Conservation (phyloP, 1,284 basidiomycete species). For the Tilletia walkeri region DNA sequence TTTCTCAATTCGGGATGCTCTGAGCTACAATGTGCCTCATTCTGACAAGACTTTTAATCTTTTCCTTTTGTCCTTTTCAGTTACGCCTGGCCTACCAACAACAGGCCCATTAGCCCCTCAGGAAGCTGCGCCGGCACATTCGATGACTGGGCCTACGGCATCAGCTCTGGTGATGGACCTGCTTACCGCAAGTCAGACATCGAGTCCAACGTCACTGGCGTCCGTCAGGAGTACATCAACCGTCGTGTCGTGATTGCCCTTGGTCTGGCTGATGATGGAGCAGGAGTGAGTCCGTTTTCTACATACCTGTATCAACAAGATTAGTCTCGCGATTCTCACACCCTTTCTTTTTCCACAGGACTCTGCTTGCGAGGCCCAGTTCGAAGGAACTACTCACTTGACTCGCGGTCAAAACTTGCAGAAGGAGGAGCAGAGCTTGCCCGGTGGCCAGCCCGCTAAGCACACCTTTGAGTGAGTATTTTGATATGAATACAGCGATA, state of each 20-base stretch:
- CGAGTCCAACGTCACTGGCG: constrained; percentile 7
- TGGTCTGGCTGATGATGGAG: constrained; percentile 15
- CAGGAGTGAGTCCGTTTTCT: constrained; percentile 1
- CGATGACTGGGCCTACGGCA: constrained; percentile 27
- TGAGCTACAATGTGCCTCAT: too few species aligned
- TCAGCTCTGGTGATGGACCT: constrained; percentile 19
- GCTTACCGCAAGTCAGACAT: constrained; percentile 19
- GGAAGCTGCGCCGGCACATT: constrained; percentile 11
- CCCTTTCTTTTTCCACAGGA: neutral
- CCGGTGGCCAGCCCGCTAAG: constrained; percentile 33
- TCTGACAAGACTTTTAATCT: neutral
- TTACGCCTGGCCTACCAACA: constrained; percentile 24
- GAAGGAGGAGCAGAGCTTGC: constrained; percentile 22
- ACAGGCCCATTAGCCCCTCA: constrained; percentile 19
- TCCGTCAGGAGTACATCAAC: constrained; percentile 13
- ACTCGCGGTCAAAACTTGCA: constrained; percentile 41
- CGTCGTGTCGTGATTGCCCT: constrained; percentile 17
- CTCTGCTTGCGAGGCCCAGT: constrained; percentile 37
- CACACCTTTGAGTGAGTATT: constrained; percentile 24
- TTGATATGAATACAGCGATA: too few species aligned
- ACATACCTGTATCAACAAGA: too few species aligned
- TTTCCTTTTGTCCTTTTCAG: neutral
- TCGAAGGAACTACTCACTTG: constrained; percentile 42
- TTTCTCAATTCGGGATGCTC: too few species aligned
- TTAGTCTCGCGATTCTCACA: neutral